Evolutionary conservation across 202 grass and related monocot species (phyloP).

Genomic region (Zoysia matrella): DNA sequence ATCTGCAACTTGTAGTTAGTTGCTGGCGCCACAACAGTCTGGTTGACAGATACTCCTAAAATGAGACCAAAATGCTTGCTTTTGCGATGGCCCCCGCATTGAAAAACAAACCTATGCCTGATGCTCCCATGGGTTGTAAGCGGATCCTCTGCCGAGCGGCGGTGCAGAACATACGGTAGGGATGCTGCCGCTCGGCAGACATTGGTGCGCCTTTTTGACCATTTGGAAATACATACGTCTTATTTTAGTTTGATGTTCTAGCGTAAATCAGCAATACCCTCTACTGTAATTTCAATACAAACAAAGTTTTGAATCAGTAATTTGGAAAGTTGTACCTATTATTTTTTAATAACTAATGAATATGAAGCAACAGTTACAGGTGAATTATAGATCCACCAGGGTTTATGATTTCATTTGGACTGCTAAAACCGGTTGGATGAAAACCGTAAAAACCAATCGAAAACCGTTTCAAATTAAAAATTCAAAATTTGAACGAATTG

Average conservation of each 20-base stretch:
- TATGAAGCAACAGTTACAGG: neutral
- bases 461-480: too few species aligned
- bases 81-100: conserved; percentile 33
- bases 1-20: conserved; percentile 8
- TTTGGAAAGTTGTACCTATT: neutral
- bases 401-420: too few species aligned
- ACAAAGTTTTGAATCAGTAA: conserved; percentile 24
- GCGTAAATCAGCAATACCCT: conserved; percentile 1
- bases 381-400: neutral
- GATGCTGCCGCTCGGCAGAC: too few species aligned
- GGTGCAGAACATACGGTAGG: too few species aligned
- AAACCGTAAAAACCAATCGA: too few species aligned
- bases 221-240: neutral
- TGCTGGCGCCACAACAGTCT: neutral
- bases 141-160: too few species aligned
- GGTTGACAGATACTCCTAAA: conserved; percentile 15
- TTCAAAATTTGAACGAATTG: too few species aligned
- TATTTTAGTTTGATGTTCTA: conserved; percentile 32
- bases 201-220: conserved; percentile 14
- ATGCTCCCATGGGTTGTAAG: conserved; percentile 40
- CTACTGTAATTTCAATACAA: conserved; percentile 20
- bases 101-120: conserved; percentile 38
- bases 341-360: neutral
- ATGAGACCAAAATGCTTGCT: conserved; percentile 38
- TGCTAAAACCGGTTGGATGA: too few species aligned